Base-by-base conservation (phyloP, 257 asterid genomes). In the Solanum lignicaule region DNA sequence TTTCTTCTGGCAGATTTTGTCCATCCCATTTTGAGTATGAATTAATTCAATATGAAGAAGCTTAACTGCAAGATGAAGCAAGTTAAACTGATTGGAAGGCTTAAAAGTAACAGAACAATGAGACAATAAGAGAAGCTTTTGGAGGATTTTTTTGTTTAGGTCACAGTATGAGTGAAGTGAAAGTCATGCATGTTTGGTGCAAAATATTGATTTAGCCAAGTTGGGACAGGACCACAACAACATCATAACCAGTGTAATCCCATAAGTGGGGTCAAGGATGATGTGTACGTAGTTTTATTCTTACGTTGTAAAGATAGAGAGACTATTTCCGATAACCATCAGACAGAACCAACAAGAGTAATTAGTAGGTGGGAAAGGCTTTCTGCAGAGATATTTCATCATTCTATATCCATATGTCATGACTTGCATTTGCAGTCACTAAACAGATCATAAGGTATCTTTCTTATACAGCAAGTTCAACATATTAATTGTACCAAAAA, bases 101-200 rank as follows among this genome's bases (percentile, higher is more conserved):
- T 71, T 79, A 74, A 87, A 81, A 65, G 75, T 83, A 91, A 69
- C 71, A 85, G 89, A 87, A 90, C 85, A 89, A 87, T n/a, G 43
- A 32, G 2, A 62, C 23, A 87, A 87, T 78, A 87, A 82, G 7
- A 78, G 1, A 74, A 21, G 21, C 52, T 86, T 33, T 87, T 32
- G 79, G 89, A 83, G 85, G 92, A 55, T 83, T 90, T 86, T 87
- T 55, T 87, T 43, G 3, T 29, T 14, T 82, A 87, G 81, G 27
- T 18, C 29, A 33, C 9, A 92, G 97, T 92, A 90, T 92, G 92
- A 93, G 94, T 93, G 95, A 95, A 95, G 98, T 89, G 87, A 91
- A 94, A 93, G 94, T 21, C 87, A 92, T 88, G 68, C 11, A 81
- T 27, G 39, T 62, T 81, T 81, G 68, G 39, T 18, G 85, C 85